A percentile compares a stretch with the other conserved stretches of the same genome.
These are phyloP conservation scores for Ampelomyces quisqualis DNA, from an alignment of 2,329 filamentous ascomycete genomes.

Conservation along the genomic window DNA sequence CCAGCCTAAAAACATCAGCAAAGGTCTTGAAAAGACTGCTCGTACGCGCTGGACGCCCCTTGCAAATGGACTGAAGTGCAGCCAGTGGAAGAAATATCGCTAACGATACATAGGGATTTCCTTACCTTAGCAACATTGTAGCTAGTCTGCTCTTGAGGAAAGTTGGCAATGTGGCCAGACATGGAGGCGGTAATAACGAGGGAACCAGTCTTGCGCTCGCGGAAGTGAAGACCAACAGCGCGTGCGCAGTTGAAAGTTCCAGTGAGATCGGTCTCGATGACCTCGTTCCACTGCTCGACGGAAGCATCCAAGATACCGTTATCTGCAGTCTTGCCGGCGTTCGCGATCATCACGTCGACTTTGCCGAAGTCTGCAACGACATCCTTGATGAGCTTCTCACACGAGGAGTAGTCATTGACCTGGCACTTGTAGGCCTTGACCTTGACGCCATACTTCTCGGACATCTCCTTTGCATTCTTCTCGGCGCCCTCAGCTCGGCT, in stretches of 20 bases:
- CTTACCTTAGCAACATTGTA: constrained; percentile 59
- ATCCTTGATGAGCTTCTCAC: constrained; percentile 58
- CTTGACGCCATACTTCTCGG: constrained; percentile 63
- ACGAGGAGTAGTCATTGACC: constrained; percentile 58
- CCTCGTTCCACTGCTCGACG: constrained; percentile 71
- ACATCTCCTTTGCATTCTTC: constrained; percentile 65
- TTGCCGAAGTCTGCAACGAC: constrained; percentile 70
- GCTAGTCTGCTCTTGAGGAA: constrained; percentile 64
- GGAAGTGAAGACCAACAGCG: constrained; percentile 79
- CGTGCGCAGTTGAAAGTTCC: constrained; percentile 85
- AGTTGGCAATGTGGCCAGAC: constrained; percentile 83
- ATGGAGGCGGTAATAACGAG: constrained; percentile 70
- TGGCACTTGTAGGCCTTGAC: constrained; percentile 68
- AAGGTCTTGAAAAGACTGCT: too few relatives aligned
- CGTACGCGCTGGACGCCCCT: too few relatives aligned
- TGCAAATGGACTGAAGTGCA: too few relatives aligned
- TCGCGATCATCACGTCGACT: constrained; percentile 67
- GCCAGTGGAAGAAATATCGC: too few relatives aligned
- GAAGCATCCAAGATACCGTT: constrained; percentile 68
- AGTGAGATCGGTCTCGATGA: constrained; percentile 84
- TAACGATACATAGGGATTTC: too few relatives aligned
- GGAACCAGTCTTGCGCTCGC: constrained; percentile 63
- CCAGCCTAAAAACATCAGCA: too few relatives aligned
- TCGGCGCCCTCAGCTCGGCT: constrained; percentile 62
- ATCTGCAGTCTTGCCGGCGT: constrained; percentile 70